These are phyloP conservation scores for Huntiella savannae DNA, from an alignment of 2,329 filamentous ascomycete genomes.

Conservation along the genomic window DNA sequence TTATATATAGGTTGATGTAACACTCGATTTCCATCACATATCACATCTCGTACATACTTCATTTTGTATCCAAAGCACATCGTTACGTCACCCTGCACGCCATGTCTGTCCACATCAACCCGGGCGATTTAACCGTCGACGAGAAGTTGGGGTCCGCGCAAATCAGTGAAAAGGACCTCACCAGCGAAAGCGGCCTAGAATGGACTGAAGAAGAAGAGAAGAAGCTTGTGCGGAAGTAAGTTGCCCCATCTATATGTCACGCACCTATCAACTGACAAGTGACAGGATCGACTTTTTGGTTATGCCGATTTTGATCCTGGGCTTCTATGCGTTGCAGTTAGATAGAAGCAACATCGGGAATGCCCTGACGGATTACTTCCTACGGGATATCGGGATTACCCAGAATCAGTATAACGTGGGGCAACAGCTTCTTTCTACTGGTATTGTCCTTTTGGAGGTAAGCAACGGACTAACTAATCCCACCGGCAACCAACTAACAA, in stretches of 20 bases:
- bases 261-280: not conserved
- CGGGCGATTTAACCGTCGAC: too few species aligned
- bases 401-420: constrained; percentile 34
- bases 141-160: too few species aligned
- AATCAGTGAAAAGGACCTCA: too few species aligned
- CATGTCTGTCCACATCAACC: too few species aligned
- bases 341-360: constrained; percentile 23
- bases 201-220: constrained; percentile 17
- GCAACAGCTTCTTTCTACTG: constrained; percentile 29
- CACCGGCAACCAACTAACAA: not conserved
- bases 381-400: constrained; percentile 28
- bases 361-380: constrained; percentile 29
- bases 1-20: too few species aligned
- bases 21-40: too few species aligned
- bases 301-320: constrained; percentile 26
- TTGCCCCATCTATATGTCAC: not conserved
- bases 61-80: too few species aligned
- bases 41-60: too few species aligned
- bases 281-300: constrained; percentile 25
- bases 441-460: constrained; percentile 26
- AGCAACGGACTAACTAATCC: not conserved
- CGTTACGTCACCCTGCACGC: too few species aligned
- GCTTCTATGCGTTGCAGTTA: constrained; percentile 25
- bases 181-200: constrained; percentile 8
- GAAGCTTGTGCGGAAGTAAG: constrained; percentile 16